These are phyloP conservation scores for Aspergillus luchuensis DNA, from an alignment of 2,329 filamentous ascomycete species.

Conservation along the genomic window DNA sequence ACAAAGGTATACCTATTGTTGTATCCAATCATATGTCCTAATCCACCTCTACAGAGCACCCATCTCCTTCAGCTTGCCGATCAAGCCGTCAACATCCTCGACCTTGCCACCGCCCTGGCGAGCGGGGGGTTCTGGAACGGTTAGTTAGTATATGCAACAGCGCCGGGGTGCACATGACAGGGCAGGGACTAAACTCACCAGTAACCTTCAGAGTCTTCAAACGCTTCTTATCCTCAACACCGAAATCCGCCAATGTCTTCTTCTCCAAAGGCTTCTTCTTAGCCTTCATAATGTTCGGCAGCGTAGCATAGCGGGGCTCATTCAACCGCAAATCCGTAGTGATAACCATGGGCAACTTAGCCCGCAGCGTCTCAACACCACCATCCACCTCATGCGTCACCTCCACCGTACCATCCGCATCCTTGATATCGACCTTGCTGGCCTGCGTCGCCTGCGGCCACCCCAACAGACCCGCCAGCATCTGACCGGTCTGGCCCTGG, in stretches of 20 bases:
- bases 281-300: constrained; percentile 99
- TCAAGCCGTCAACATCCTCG: constrained; percentile 92
- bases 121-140: constrained; percentile 70
- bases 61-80: constrained; percentile 91
- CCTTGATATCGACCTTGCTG: constrained; percentile 74
- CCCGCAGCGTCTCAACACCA: constrained; percentile 83
- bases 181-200: constrained; percentile 55
- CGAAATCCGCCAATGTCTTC: constrained; percentile 81
- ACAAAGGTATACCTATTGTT: neutral
- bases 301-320: constrained; percentile 87
- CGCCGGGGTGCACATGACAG: neutral
- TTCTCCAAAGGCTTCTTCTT: constrained; percentile 99
- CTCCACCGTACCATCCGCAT: constrained; percentile 67
- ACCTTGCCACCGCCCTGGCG: constrained; percentile 96
- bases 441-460: constrained; percentile 97
- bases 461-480: constrained; percentile 87
- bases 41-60: constrained; percentile 69
- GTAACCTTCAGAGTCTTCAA: constrained; percentile 89
- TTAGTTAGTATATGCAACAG: constrained; percentile 1
- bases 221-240: constrained; percentile 71
- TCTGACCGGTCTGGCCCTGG: constrained; percentile 92
- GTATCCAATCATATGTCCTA: neutral
- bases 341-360: constrained; percentile 87
- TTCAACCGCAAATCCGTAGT: constrained; percentile 95
- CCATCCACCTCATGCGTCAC: constrained; percentile 95